Conservation (phyloP, 2,329 filamentous ascomycete genomes). For the Biscogniauxia sp. region DNA sequence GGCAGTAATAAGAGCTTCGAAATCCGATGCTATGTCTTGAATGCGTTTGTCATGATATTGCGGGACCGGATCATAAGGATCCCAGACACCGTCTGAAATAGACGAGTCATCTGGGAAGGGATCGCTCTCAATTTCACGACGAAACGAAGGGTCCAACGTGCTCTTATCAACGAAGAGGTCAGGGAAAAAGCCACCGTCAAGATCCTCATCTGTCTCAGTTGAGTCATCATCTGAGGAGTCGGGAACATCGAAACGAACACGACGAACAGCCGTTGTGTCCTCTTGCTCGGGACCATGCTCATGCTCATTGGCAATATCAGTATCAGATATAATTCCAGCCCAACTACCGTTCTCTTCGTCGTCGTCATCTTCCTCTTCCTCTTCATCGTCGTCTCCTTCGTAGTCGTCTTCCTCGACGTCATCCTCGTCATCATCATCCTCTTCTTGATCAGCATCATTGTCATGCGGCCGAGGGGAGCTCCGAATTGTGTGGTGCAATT, state of each 20-base stretch:
- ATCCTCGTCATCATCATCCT: conserved; percentile 40
- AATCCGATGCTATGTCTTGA: conserved; percentile 1
- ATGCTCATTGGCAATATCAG: conserved; percentile 41
- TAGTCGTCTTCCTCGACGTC: conserved; percentile 36
- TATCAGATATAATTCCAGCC: conserved; percentile 52
- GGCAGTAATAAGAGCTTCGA: conserved; percentile 29
- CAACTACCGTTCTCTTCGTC: conserved; percentile 50
- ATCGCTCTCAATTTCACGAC: conserved; percentile 70
- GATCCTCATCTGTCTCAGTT: conserved; percentile 61
- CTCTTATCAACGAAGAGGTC: conserved; percentile 78
- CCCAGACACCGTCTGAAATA: conserved; percentile 61
- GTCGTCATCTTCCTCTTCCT: conserved; percentile 25
- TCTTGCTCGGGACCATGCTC: conserved; percentile 33
- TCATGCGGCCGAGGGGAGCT: conserved; percentile 52
- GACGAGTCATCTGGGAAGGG: conserved; percentile 53
- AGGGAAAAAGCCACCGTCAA: conserved; percentile 63
- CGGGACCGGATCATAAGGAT: conserved; percentile 50
- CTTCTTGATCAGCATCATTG: conserved; percentile 39
- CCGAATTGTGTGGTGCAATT: conserved; percentile 35
- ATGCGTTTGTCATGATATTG: not conserved
- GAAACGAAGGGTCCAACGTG: conserved; percentile 68
- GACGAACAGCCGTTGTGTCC: conserved; percentile 42
- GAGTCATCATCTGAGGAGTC: conserved; percentile 66
- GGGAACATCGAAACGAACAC: conserved; percentile 71
- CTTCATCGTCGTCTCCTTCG: conserved; percentile 42